Percentiles rank a stretch among this genome's conserved stretches.
Evolutionary conservation across 208 protist genomes (phyloP).

Genomic region (Trichomonas tenax): DNA sequence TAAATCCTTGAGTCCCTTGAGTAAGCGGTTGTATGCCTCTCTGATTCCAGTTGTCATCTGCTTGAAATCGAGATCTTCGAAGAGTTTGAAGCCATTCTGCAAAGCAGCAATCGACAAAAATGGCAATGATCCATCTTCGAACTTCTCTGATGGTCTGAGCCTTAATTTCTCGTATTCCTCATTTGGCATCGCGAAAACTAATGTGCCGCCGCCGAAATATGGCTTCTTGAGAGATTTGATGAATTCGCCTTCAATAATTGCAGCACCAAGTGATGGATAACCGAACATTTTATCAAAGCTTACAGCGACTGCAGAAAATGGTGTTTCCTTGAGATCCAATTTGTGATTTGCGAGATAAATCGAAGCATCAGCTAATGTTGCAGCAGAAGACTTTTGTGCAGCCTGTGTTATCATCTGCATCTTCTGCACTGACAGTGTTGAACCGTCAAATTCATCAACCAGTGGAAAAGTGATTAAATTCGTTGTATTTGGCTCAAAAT

Average conservation of each 20-base stretch:
- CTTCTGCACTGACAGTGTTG: background rate
- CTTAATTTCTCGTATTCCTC: background rate
- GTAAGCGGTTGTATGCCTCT: background rate
- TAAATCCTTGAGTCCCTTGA: background rate
- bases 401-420: background rate
- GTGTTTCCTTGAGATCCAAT: background rate
- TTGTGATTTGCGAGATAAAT: background rate
- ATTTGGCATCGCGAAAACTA: background rate
- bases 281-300: background rate
- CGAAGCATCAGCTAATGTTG: background rate
- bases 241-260: background rate
- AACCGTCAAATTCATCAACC: background rate
- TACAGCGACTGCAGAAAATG: background rate
- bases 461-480: background rate
- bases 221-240: background rate
- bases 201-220: background rate
- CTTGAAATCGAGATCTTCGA: background rate
- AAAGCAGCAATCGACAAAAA: background rate
- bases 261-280: background rate
- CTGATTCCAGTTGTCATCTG: background rate
- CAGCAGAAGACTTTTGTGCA: too few relatives aligned
- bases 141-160: background rate
- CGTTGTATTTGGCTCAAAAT: background rate
- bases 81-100: background rate
- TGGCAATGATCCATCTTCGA: conserved; percentile 2